A percentile compares a stretch with the other conserved stretches of the same genome.
Evolutionary conservation across 2,329 filamentous ascomycete genomes (phyloP).

Genomic region (Claviceps sp.): DNA sequence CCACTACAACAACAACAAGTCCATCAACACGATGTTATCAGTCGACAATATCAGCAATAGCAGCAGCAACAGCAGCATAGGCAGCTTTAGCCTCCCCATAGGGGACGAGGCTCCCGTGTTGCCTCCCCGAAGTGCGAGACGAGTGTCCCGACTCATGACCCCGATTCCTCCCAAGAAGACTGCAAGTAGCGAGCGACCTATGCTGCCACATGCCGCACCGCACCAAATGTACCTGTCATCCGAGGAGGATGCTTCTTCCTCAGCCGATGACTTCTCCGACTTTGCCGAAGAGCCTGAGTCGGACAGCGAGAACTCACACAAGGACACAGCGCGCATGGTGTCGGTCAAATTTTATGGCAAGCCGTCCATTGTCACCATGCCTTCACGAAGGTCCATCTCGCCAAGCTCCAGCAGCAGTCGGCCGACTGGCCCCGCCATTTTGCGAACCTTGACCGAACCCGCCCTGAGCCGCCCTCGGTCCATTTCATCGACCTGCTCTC

Average conservation of each 20-base stretch:
- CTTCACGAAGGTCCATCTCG: slow-evolving; percentile 28
- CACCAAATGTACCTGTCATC: slow-evolving; percentile 52
- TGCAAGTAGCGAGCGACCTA: slow-evolving; percentile 15
- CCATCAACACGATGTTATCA: slow-evolving; percentile 16
- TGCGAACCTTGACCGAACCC: slow-evolving; percentile 20
- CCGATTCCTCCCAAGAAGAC: slow-evolving; percentile 22
- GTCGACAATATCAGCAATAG: slow-evolving; percentile 11
- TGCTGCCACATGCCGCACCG: slow-evolving; percentile 28
- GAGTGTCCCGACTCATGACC: slow-evolving; percentile 29
- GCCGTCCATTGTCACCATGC: slow-evolving; percentile 42
- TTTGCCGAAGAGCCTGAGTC: slow-evolving; percentile 32
- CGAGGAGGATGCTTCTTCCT: slow-evolving; percentile 51
- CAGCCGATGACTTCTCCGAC: slow-evolving; percentile 46
- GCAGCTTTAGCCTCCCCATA: slow-evolving; percentile 10
- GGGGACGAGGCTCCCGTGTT: slow-evolving; percentile 24
- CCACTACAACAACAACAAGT: slow-evolving; percentile 7
- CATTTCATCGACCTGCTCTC: slow-evolving; percentile 20
- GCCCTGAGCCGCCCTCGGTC: slow-evolving; percentile 18
- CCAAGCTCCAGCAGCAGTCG: slow-evolving; percentile 21
- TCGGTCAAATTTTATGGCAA: slow-evolving; percentile 47
- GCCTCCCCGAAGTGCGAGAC: slow-evolving; percentile 35
- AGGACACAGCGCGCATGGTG: slow-evolving; percentile 32
- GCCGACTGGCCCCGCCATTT: slow-evolving; percentile 13
- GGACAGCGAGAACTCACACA: slow-evolving; percentile 21
- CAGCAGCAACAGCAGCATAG: slow-evolving; percentile 8